Base-by-base conservation (phyloP, 176 grass and related monocot species). In the Lolium rigidum region DNA sequence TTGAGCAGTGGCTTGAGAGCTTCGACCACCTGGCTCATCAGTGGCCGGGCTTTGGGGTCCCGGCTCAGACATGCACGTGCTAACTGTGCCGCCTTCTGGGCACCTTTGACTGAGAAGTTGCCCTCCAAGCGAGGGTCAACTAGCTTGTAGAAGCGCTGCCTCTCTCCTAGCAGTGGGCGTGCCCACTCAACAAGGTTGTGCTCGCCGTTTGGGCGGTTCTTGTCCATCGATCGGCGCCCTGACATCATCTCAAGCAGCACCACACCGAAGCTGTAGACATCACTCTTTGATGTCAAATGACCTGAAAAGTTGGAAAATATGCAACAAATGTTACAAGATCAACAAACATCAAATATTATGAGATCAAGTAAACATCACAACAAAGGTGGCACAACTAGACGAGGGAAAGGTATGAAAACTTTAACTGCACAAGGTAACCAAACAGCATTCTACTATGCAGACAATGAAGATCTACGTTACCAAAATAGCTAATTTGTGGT, bases 201-300 rank as follows among this genome's bases (percentile, higher is more conserved):
- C 84, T 95, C 94, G 0, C 94, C 94, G 0, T 95, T 95, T 3
- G 94, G 94, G 35, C 91, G 88, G 68, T 93, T 93, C 78, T 93
- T 95, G 72, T 95, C 94, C 94, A 95, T 95, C 9, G 94, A 95
- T 12, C 94, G 87, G 22, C 91, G 88, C 26, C 94, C 94, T 4
- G 94, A 91, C 94, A 95, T 95, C 94, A 95, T 95, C 85, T 95
- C 94, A 7, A 95, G 91, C 4, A 95, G 84, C 72, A 95, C 94
- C 2, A 95, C 94, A 52, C 94, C 91, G 0, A 93, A 95, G 81
- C 94, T 95, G 48, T 95, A 95, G 37, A 95, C 94, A 38, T 95
- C 94, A 21, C 94, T 95, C 81, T 95, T 95, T 85, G 94, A 95
- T 89, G 94, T 95, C 86, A 95, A 86, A 89, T 95, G 94, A 20